Percentiles rank a stretch among this genome's conserved stretches.
phyloP scores from a whole-genome alignment of 805 yeast genomes.

The Metschnikowia bowlesiae region DNA sequence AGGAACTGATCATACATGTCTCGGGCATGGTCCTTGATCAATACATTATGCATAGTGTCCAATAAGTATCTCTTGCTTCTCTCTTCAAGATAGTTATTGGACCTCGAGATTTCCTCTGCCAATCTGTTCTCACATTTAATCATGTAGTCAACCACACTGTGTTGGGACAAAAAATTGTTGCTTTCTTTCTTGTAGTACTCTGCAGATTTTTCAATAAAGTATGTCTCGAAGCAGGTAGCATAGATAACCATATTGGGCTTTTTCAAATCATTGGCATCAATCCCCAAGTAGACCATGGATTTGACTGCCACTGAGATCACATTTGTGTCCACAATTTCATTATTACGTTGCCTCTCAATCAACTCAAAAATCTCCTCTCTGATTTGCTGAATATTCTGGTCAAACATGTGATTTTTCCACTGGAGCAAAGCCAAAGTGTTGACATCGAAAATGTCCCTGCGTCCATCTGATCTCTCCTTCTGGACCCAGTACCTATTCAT shows the following conservation, averaged over 20 bases:
- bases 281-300: constrained; percentile 84
- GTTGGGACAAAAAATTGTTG: constrained; percentile 55
- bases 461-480: constrained; percentile 91
- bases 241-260: constrained; percentile 81
- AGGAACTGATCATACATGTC: constrained; percentile 74
- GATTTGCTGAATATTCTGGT: constrained; percentile 53
- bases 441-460: constrained; percentile 85
- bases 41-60: constrained; percentile 67
- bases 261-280: constrained; percentile 85
- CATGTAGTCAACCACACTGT: constrained; percentile 88
- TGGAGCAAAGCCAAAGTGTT: constrained; percentile 80
- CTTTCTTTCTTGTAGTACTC: constrained; percentile 70
- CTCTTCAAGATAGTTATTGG: constrained; percentile 76
- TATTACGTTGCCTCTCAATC: constrained; percentile 74
- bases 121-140: constrained; percentile 78
- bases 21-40: constrained; percentile 75
- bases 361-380: constrained; percentile 70
- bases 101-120: constrained; percentile 75
- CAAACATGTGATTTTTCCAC: constrained; percentile 84
- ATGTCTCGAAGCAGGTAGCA: constrained; percentile 70
- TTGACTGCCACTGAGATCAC: constrained; percentile 70
- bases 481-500: constrained; percentile 97
- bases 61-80: constrained; percentile 76
- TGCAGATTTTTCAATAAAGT: constrained; percentile 66
- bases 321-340: constrained; percentile 64